These are phyloP conservation scores for Immersiporthe knoxdaviesiana DNA, from an alignment of 2,329 filamentous ascomycete species.

Conservation along the genomic window DNA sequence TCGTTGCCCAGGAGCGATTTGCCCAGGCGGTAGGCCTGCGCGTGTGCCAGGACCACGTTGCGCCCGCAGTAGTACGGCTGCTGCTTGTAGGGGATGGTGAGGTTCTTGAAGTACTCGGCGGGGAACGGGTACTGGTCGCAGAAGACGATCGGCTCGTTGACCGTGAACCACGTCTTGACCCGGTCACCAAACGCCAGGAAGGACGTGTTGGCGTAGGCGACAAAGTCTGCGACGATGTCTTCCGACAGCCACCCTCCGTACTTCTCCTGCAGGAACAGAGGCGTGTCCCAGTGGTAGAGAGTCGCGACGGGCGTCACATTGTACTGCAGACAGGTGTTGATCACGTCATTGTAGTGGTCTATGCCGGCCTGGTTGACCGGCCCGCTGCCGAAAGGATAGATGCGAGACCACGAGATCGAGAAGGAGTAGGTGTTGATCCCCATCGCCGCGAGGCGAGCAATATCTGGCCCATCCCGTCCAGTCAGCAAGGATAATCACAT, in stretches of 20 bases:
- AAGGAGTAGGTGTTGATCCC: constrained; percentile 28
- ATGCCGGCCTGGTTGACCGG: constrained; percentile 27
- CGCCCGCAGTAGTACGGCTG: constrained; percentile 25
- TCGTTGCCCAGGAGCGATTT: constrained; percentile 21
- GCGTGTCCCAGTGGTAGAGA: constrained; percentile 24
- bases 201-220: constrained; percentile 22
- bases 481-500: not conserved
- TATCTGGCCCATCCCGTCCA: constrained; percentile 3
- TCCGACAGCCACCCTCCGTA: constrained; percentile 25
- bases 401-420: constrained; percentile 26
- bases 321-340: constrained; percentile 24
- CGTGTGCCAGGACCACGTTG: constrained; percentile 24
- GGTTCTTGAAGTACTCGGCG: constrained; percentile 26
- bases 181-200: constrained; percentile 22
- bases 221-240: constrained; percentile 26
- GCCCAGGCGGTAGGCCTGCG: constrained; percentile 22
- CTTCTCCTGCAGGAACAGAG: constrained; percentile 22
- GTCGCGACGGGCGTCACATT: constrained; percentile 23
- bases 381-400: constrained; percentile 23
- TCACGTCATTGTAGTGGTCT: constrained; percentile 27
- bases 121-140: constrained; percentile 22
- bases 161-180: constrained; percentile 23
- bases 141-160: constrained; percentile 26
- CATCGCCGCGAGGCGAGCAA: constrained; percentile 23
- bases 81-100: constrained; percentile 23